These are phyloP conservation scores for Kodamaea ohmeri DNA, from an alignment of 1,139 yeast species.

Conservation along the genomic window DNA sequence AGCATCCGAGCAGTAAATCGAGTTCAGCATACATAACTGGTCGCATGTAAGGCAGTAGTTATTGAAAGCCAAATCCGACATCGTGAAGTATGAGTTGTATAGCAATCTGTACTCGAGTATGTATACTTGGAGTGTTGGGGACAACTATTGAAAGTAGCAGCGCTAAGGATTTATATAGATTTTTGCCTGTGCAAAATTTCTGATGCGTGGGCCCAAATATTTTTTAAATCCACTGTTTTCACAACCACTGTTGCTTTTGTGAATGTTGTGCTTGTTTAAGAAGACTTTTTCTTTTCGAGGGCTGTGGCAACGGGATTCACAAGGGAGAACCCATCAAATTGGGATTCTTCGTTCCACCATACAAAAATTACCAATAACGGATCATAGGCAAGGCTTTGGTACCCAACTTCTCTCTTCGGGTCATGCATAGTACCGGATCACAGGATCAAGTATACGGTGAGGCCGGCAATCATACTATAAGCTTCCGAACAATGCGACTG, in stretches of 20 bases:
- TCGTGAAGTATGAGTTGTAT: constrained; percentile 10
- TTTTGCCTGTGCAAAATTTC: constrained; percentile 2
- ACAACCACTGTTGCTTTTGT: constrained; percentile 1
- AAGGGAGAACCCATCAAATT: constrained; percentile 1
- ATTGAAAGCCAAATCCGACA: constrained; percentile 53
- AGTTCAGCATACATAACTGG: constrained; percentile 49
- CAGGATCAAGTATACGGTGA: too few species aligned
- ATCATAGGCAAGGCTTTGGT: neutral
- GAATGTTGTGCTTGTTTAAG: constrained; percentile 6
- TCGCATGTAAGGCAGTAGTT: constrained; percentile 69
- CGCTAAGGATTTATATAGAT: constrained; percentile 5
- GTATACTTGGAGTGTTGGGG: neutral
- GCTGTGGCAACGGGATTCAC: constrained; percentile 6
- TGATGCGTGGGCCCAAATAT: constrained; percentile 2
- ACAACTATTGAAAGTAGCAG: constrained; percentile 1
- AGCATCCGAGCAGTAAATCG: constrained; percentile 59
- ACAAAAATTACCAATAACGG: neutral
- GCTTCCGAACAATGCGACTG: too few species aligned
- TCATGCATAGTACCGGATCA: too few species aligned
- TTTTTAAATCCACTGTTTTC: neutral
- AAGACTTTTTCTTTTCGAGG: constrained; percentile 4
- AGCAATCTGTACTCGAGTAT: neutral
- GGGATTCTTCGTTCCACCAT: constrained; percentile 2
- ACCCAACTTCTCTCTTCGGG: too few species aligned
- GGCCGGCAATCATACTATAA: too few species aligned